Base-by-base conservation (phyloP, 2,329 filamentous ascomycete species). In the Ophiostoma sp. region DNA sequence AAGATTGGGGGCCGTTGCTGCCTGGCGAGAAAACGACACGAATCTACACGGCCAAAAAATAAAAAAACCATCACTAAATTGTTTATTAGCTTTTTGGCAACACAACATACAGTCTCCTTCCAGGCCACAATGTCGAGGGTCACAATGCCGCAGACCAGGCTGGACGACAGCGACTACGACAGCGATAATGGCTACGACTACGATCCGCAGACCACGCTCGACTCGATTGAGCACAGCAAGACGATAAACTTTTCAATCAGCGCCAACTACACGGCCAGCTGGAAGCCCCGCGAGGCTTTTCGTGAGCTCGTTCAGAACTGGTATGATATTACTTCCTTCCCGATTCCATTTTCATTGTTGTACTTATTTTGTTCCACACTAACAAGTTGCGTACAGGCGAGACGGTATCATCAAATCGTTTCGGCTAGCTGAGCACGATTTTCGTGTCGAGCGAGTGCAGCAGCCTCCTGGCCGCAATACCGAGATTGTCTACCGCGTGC, bases 401-500 rank as follows among this genome's bases (percentile, higher is more conserved):
- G 69, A 59, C 8, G 52, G 69, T 11, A 70, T 70, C 33, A 61
- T 70, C 52, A 45, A 45, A 5, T 77, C 78, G 0, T 79, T 78
- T 63, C 33, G 72, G 3, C 45, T 80, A 1, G n/a, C 48, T 12
- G 77, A 79, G 57, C 15, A 55, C 2, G 50, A 79, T 8, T 78
- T 81, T 74, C 36, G 48, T 0, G 75, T 80, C 28, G 48, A 74
- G n/a, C 74, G 72, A n/a, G 63, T 76, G 42, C 76, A 78, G 57
- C 73, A 74, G 17, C 61, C 22, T 15, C 66, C 50, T 0, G 33
- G 50, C 6, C 22, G 45, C 25, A 73, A 25, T 2, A 74, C 74
- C 2, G 78, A 82, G 36, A 79, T 81, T 15, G 39, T 81, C 8
- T 82, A 79, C 74, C 78, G 75, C 45, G 78, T 76, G 3, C 68